Base-by-base conservation (phyloP, 495 filamentous ascomycete genomes). In the Aspergillus haitiensis region DNA sequence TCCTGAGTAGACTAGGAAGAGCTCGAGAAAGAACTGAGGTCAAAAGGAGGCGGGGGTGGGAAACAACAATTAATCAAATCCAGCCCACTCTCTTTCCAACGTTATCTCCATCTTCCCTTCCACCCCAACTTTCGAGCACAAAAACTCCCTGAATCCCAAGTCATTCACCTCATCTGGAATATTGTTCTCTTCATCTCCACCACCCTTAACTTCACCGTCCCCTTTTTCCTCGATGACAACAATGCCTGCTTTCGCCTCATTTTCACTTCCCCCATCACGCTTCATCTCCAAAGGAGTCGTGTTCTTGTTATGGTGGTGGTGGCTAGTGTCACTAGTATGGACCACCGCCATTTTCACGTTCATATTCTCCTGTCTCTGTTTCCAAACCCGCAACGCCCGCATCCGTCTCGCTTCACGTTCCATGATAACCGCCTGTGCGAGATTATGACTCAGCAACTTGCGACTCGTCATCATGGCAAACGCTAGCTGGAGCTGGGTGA, bases 331-430 rank as follows among this genome's bases (percentile, higher is more conserved):
- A 15, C 2, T 42, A 15, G 1, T 42, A 15, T 11, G 5, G 6
- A 42, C 9, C 9, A 42, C 2, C 15, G 12, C 9, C 39, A 5
- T 11, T 3, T 21, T 47, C 15, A 7, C 1, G 5, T 8, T 15
- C n/a, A 21, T 21, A 16, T 21, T 5, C 15, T 7, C 44, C 5
- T 6, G 27, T 47, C n/a, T 27, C 21, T 27, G 21, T 27, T 21
- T 47, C 27, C 58, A 59, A 6, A 36, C 50, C 7, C 36, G 45
- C n/a, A 76, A 53, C 2, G 70, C 73, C 16, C 58, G 16, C 5
- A 65, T n/a, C 8, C 73, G 67, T 39, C 70, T 67, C 12, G 57
- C 33, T 51, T 76, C 73, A 16, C 73, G 66, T 56, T 69, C 64
- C 1, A 55, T 36, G 0, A 76, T 45, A 8, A 74, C 53, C 11